Evolutionary conservation across 1,139 yeast genomes (phyloP), one percentile per base, ranked within the genome.

Genomic region (Diutina rugosa): DNA sequence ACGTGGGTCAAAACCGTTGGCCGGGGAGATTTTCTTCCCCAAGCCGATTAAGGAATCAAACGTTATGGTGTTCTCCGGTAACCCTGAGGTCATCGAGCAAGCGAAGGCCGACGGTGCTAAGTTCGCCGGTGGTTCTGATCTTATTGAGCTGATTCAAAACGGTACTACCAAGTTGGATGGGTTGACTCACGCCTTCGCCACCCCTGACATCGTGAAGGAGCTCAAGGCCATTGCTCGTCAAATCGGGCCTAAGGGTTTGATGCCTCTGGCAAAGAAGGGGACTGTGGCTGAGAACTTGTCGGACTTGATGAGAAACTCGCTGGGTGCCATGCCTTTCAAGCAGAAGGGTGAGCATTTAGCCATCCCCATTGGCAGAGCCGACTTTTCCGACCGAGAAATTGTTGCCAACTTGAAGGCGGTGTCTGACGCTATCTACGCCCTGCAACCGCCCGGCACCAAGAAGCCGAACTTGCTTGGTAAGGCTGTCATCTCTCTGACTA

Each of bases 241-340:
- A 16, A 77, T 95, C 62, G 98, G 99, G 59, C 96, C 97, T 51
- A 83, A 79, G 65, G 96, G 96, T 35, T 78, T 93, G 61, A 86
- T 91, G 89, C 99, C 99, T 55, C 79, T 81, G 55, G 82, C 81
- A 18, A 91, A 90, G 72, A 87, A 84, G 67, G 96, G 96, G 16
- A 91, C 97, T 1, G 95, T 93, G 18, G 77, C 89, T 1, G 81
- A 80, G n/a, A 82, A 89, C 62, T 71, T 89, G 46, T 59, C 67
- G 2, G 68, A 70, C 10, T 72, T 86, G 59, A 77, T 90, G 60
- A 68, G 71, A 53, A 72, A 75, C 29, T 82, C 84, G 56, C 72
- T 81, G 54, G 95, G 95, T 49, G 80, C 87, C 38, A 77, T 83
- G 63, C 83, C 87, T 66, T 76, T 90, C 77, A 84, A 88, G 77